These are phyloP conservation scores for Drechslerella dactyloides DNA, from an alignment of 2,329 filamentous ascomycete genomes.

Conservation along the genomic window DNA sequence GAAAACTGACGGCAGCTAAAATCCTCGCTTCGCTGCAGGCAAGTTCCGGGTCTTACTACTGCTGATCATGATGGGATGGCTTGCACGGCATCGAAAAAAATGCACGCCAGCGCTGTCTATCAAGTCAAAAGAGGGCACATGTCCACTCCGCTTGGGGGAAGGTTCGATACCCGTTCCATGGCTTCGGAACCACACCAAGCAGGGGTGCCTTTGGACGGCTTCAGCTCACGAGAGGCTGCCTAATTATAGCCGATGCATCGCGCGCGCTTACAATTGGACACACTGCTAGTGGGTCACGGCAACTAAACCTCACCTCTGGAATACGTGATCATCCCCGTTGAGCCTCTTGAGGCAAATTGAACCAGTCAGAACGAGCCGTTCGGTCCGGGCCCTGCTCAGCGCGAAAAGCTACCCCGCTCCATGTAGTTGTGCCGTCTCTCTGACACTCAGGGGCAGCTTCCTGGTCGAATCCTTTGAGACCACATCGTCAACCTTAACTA, in stretches of 20 bases:
- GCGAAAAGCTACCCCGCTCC: slow-evolving; percentile 44
- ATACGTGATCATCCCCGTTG: slow-evolving; percentile 26
- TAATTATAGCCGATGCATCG: slow-evolving; percentile 49
- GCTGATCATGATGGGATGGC: too few species aligned
- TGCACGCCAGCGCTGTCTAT: slow-evolving; percentile 6
- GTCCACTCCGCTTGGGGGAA: slow-evolving; percentile 24
- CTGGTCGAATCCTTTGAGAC: slow-evolving; percentile 15
- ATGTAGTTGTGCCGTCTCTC: slow-evolving; percentile 30
- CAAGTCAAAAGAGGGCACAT: slow-evolving; percentile 24
- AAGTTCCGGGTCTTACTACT: neutral
- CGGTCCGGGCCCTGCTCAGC: slow-evolving; percentile 27
- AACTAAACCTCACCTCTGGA: slow-evolving; percentile 32
- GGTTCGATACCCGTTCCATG: slow-evolving; percentile 34
- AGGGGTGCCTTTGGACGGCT: slow-evolving; percentile 24
- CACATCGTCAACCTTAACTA: neutral
- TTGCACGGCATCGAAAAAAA: too few species aligned
- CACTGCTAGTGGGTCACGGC: slow-evolving; percentile 26
- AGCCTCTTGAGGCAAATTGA: slow-evolving; percentile 22
- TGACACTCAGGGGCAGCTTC: slow-evolving; percentile 48
- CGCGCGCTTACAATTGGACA: slow-evolving; percentile 48
- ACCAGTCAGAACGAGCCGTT: slow-evolving; percentile 27
- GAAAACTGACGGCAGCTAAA: too few species aligned
- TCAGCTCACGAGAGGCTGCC: slow-evolving; percentile 42
- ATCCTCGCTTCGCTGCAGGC: neutral
- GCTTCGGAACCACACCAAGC: slow-evolving; percentile 28